These are phyloP conservation scores for Blattamonas nauphoetae DNA, from an alignment of 78 protist genomes.

Conservation along the genomic window DNA sequence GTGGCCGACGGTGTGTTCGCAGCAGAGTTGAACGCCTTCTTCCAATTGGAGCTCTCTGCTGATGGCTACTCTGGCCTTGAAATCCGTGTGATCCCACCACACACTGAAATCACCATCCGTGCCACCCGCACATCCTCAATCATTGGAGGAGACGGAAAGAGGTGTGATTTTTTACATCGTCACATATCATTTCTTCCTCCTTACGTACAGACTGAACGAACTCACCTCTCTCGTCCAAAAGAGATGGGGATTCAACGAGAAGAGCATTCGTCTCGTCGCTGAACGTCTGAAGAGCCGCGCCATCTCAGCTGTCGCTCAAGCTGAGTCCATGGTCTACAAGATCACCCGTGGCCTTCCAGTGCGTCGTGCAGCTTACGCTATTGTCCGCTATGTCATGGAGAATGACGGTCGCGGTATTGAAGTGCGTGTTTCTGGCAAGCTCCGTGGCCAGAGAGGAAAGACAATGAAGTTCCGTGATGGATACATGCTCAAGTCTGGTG, in stretches of 20 bases:
- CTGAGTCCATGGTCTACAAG: conserved; percentile 92
- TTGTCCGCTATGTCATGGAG: conserved; percentile 92
- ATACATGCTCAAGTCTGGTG: conserved; percentile 92
- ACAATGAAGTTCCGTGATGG: conserved; percentile 97
- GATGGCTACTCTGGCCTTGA: conserved; percentile 94
- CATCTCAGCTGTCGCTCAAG: conserved; percentile 96
- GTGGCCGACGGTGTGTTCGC: conserved; percentile 95
- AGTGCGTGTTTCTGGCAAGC: conserved; percentile 94
- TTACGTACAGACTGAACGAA: conserved; percentile 83
- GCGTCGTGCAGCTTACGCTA: conserved; percentile 95
- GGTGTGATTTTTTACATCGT: background rate
- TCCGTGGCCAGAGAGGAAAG: conserved; percentile 93
- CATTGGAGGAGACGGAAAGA: conserved; percentile 80
- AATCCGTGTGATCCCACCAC: conserved; percentile 80
- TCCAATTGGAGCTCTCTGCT: conserved; percentile 87
- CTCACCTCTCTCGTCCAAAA: conserved; percentile 88
- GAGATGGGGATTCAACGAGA: conserved; percentile 87
- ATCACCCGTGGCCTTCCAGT: conserved; percentile 91
- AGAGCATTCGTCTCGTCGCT: conserved; percentile 79
- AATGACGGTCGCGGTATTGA: conserved; percentile 96
- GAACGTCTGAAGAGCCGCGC: conserved; percentile 90
- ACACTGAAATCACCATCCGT: conserved; percentile 95
- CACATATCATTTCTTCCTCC: background rate
- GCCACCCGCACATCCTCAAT: conserved; percentile 90
- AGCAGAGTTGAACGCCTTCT: conserved; percentile 97